phyloP scores from a whole-genome alignment of 192 early-diverging fungal genomes.

The Mortierella alpina region DNA sequence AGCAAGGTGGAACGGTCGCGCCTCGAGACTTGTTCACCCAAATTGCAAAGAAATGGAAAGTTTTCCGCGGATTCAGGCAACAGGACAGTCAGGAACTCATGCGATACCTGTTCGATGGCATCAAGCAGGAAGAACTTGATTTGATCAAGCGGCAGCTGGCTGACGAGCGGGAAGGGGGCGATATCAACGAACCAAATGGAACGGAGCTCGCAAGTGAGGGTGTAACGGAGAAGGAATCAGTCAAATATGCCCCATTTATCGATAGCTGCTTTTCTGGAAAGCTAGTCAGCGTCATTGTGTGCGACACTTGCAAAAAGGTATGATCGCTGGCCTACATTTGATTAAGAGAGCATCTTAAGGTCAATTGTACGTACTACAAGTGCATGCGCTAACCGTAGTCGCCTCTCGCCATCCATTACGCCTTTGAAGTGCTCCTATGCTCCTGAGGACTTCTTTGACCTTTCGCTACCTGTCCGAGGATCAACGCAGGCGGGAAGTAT shows the following conservation, averaged over 20 bases:
- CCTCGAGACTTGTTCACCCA: slow-evolving; percentile 67
- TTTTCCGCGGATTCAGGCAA: slow-evolving; percentile 69
- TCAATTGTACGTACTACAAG: too few species aligned
- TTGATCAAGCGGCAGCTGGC: slow-evolving; percentile 41
- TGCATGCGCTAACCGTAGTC: too few species aligned
- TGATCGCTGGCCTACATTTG: not conserved
- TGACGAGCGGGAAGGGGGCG: not conserved
- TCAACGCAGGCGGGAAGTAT: slow-evolving; percentile 6
- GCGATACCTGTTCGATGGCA: slow-evolving; percentile 70
- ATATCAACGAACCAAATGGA: not conserved
- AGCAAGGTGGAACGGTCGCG: slow-evolving; percentile 51
- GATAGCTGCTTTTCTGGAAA: slow-evolving; percentile 76
- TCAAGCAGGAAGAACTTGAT: slow-evolving; percentile 66
- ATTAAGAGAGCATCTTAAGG: too few species aligned
- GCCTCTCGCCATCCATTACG: not conserved
- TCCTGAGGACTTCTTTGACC: slow-evolving; percentile 72
- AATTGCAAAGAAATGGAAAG: slow-evolving; percentile 66
- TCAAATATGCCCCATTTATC: slow-evolving; percentile 60
- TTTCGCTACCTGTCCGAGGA: slow-evolving; percentile 65
- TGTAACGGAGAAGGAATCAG: not conserved
- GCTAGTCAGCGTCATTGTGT: slow-evolving; percentile 76
- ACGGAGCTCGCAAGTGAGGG: not conserved
- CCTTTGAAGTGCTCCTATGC: slow-evolving; percentile 61
- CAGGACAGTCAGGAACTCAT: slow-evolving; percentile 83
- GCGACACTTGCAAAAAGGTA: slow-evolving; percentile 70